Percentiles rank a stretch among this genome's conserved stretches.
Conservation (phyloP, 768 basidiomycete genomes). For the Dictyophora rubrovolvata region DNA sequence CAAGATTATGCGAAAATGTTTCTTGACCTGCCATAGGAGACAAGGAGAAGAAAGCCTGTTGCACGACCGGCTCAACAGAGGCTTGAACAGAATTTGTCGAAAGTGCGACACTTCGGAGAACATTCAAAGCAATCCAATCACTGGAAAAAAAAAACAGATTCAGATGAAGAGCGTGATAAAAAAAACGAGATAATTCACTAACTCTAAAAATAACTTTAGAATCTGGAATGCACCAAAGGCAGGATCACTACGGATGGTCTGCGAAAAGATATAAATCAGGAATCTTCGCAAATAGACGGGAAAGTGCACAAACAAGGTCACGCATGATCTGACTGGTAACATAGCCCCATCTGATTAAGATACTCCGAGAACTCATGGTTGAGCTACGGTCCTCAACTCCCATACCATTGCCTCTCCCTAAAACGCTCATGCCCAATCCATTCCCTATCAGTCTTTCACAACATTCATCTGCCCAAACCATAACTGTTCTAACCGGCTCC, state of each 20-base stretch:
- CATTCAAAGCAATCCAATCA: slow-evolving; percentile 88
- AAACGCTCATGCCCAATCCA: slow-evolving; percentile 11
- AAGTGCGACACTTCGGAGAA: slow-evolving; percentile 74
- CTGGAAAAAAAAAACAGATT: slow-evolving; percentile 27
- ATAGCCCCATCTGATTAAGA: slow-evolving; percentile 86
- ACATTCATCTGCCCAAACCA: slow-evolving; percentile 88
- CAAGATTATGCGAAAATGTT: slow-evolving; percentile 51
- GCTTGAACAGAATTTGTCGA: slow-evolving; percentile 88
- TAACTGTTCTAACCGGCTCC: slow-evolving; percentile 78
- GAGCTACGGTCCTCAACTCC: slow-evolving; percentile 56
- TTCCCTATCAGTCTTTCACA: slow-evolving; percentile 77
- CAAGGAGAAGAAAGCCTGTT: slow-evolving; percentile 77
- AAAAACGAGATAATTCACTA: slow-evolving; percentile 22
- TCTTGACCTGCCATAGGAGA: slow-evolving; percentile 89
- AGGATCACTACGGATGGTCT: slow-evolving; percentile 89
- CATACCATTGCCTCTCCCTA: slow-evolving; percentile 39
- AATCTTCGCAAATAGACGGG: background rate
- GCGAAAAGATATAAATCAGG: slow-evolving; percentile 7
- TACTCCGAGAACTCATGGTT: slow-evolving; percentile 77
- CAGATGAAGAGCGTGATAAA: background rate
- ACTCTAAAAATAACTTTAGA: slow-evolving; percentile 85
- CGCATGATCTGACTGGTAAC: slow-evolving; percentile 91
- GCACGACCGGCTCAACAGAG: slow-evolving; percentile 86
- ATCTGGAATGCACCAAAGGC: slow-evolving; percentile 92
- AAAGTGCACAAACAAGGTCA: slow-evolving; percentile 53